Evolutionary conservation across 1,139 yeast species (phyloP).

Genomic region (Lodderomyces orthopsilosis): DNA sequence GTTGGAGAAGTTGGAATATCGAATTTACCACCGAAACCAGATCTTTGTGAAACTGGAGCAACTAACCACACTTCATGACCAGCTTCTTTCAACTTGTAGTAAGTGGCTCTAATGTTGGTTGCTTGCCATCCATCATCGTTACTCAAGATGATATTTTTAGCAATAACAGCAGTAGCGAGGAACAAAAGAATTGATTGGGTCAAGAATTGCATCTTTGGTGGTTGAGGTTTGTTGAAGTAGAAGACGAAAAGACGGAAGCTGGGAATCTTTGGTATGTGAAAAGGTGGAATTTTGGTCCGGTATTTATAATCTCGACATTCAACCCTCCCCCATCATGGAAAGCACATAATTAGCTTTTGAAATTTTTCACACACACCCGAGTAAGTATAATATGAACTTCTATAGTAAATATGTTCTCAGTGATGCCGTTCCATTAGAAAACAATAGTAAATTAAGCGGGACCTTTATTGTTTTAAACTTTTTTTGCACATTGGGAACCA

Average conservation of each 20-base stretch:
- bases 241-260: neutral
- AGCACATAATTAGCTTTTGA: too few species aligned
- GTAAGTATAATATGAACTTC: neutral
- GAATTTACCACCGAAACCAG: constrained; percentile 59
- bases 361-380: neutral
- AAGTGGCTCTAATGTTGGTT: constrained; percentile 59
- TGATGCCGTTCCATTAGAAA: neutral
- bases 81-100: constrained; percentile 50
- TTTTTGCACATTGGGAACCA: neutral
- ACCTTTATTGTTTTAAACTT: neutral
- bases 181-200: constrained; percentile 10
- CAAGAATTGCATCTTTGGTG: constrained; percentile 12
- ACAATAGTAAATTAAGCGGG: neutral
- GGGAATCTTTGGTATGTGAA: neutral
- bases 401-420: neutral
- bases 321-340: neutral
- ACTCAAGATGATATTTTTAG: constrained; percentile 52
- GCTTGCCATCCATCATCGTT: constrained; percentile 63
- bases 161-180: constrained; percentile 17
- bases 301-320: neutral
- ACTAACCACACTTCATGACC: constrained; percentile 53
- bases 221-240: neutral
- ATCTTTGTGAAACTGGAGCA: constrained; percentile 59
- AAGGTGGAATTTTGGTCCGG: neutral
- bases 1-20: constrained; percentile 41